phyloP scores from a whole-genome alignment of 2,329 filamentous ascomycete genomes.

The Mollisiaceae sp. region DNA sequence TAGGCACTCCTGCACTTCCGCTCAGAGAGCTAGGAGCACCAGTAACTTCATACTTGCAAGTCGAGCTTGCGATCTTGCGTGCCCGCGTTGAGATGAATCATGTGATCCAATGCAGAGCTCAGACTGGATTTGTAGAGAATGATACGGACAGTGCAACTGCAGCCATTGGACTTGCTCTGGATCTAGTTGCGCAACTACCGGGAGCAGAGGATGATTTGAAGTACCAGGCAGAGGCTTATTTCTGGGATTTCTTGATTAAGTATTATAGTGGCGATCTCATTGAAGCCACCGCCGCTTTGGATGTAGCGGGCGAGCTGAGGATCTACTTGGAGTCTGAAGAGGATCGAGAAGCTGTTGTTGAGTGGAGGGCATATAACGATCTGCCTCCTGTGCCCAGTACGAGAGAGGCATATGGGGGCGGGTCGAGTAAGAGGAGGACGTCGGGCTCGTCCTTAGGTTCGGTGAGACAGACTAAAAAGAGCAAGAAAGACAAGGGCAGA shows the following conservation, averaged over 20 bases:
- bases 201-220: background rate
- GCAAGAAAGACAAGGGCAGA: background rate
- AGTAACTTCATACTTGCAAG: background rate
- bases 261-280: background rate
- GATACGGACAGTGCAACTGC: background rate
- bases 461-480: background rate
- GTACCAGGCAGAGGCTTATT: background rate
- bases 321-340: background rate
- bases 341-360: background rate
- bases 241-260: background rate
- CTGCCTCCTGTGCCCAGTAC: background rate
- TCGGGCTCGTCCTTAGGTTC: background rate
- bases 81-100: background rate
- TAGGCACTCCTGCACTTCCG: background rate
- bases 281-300: background rate
- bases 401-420: background rate
- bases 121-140: background rate
- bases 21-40: background rate
- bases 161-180: background rate
- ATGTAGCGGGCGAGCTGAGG: too few relatives aligned
- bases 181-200: background rate
- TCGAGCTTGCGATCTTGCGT: background rate
- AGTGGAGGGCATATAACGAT: background rate
- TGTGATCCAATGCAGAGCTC: background rate
- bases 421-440: too few relatives aligned